Percentiles rank a stretch among this genome's conserved stretches.
Conservation (phyloP, 2,329 filamentous ascomycete species). For the Alternaria brassicicola region DNA sequence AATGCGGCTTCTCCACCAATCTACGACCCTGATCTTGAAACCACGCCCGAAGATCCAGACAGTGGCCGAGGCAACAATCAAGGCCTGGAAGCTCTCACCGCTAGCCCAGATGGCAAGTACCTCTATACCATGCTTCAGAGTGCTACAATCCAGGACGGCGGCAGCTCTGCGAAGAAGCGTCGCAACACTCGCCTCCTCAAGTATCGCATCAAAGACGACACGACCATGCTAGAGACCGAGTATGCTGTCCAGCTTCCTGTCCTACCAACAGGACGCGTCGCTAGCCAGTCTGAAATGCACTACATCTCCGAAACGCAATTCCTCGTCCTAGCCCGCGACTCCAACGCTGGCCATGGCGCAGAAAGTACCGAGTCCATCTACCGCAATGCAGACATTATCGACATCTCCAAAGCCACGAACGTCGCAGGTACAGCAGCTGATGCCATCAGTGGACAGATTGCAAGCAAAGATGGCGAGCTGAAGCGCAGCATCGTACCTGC, state of each 20-base stretch:
- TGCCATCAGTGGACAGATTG: slow-evolving; percentile 52
- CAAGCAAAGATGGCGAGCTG: slow-evolving; percentile 59
- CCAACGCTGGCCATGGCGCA: slow-evolving; percentile 64
- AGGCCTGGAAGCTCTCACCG: slow-evolving; percentile 73
- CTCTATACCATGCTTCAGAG: slow-evolving; percentile 71
- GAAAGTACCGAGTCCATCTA: slow-evolving; percentile 62
- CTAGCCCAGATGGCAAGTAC: slow-evolving; percentile 66
- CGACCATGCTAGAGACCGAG: slow-evolving; percentile 61
- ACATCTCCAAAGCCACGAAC: slow-evolving; percentile 66
- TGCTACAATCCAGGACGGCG: slow-evolving; percentile 60
- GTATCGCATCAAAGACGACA: slow-evolving; percentile 63
- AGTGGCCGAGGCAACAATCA: slow-evolving; percentile 74
- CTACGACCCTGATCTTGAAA: slow-evolving; percentile 58
- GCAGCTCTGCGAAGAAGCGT: slow-evolving; percentile 59
- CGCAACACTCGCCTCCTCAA: slow-evolving; percentile 67
- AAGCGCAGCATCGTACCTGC: slow-evolving; percentile 62
- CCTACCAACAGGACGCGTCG: slow-evolving; percentile 61
- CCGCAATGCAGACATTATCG: slow-evolving; percentile 72
- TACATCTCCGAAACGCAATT: slow-evolving; percentile 68
- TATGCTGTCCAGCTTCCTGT: slow-evolving; percentile 70
- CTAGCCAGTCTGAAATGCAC: slow-evolving; percentile 72
- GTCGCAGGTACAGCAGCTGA: slow-evolving; percentile 56
- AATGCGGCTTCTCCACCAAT: slow-evolving; percentile 67
- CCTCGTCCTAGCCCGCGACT: slow-evolving; percentile 70
- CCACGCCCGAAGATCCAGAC: slow-evolving; percentile 62